These are phyloP conservation scores for Rosa persica DNA, from an alignment of 306 rosid genomes.

Conservation along the genomic window DNA sequence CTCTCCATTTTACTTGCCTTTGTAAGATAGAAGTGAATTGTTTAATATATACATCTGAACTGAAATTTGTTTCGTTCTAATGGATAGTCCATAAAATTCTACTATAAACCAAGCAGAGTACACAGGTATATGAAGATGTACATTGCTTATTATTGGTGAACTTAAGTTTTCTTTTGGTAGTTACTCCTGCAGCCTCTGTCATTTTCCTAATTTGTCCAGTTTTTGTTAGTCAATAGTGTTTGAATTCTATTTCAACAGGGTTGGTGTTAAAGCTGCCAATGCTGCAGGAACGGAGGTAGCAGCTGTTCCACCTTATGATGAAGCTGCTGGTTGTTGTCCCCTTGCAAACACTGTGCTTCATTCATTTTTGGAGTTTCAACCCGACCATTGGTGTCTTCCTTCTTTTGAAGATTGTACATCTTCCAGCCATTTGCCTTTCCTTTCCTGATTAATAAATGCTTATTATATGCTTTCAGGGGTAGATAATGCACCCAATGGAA, in stretches of 20 bases:
- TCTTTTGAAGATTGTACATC: constrained; percentile 72
- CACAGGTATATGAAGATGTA: neutral
- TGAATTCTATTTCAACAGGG: constrained; percentile 37
- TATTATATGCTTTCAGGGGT: constrained; percentile 51
- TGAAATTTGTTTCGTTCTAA: neutral
- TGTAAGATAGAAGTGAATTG: neutral
- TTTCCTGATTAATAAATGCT: constrained; percentile 2
- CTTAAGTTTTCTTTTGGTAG: neutral
- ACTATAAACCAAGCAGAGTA: neutral
- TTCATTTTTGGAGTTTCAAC: constrained; percentile 75
- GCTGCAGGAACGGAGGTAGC: constrained; percentile 78
- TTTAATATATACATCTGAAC: neutral
- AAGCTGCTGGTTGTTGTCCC: constrained; percentile 54
- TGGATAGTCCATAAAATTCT: neutral
- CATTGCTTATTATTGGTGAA: neutral
- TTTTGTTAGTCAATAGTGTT: constrained; percentile 1
- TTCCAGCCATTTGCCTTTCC: neutral
- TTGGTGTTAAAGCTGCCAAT: constrained; percentile 80
- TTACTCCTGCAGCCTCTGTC: neutral
- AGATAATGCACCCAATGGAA: constrained; percentile 54
- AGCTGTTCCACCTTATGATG: constrained; percentile 58
- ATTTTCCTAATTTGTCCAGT: neutral
- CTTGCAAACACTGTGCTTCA: constrained; percentile 65
- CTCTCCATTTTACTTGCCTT: too few relatives aligned
- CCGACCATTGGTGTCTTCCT: constrained; percentile 81